Conservation (phyloP, 192 early-diverging fungal species). For the Coemansia sp. region DNA sequence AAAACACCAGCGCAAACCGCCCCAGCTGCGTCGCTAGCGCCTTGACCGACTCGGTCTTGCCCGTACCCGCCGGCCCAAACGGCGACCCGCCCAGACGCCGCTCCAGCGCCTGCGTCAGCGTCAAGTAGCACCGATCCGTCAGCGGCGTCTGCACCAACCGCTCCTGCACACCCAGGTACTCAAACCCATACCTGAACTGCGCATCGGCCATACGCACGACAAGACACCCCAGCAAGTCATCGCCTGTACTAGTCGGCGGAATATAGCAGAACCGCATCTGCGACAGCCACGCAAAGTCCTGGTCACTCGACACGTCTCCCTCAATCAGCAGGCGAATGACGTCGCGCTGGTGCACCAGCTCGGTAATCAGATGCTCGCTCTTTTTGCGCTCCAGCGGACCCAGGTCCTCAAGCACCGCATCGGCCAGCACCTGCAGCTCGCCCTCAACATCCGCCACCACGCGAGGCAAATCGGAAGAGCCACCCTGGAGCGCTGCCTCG, state of each 20-base stretch:
- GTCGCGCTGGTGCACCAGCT: constrained; percentile 98
- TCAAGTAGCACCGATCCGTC: constrained; percentile 98
- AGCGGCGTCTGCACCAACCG: constrained; percentile 98
- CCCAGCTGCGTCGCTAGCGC: constrained; percentile 93
- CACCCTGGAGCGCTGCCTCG: constrained; percentile 66
- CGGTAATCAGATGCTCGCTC: constrained; percentile 97
- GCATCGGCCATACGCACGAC: constrained; percentile 91
- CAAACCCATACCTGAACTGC: constrained; percentile 92
- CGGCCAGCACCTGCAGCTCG: constrained; percentile 83
- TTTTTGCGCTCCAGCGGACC: constrained; percentile 81
- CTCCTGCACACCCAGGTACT: constrained; percentile 96
- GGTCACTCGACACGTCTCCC: constrained; percentile 50
- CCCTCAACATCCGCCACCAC: constrained; percentile 63
- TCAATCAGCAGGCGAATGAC: constrained; percentile 69
- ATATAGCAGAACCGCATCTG: constrained; percentile 94
- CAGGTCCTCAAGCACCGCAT: constrained; percentile 88
- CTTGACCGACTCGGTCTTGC: constrained; percentile 99
- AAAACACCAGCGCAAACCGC: constrained; percentile 97
- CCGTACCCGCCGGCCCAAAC: constrained; percentile 98
- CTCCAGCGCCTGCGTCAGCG: constrained; percentile 95
- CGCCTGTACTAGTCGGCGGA: constrained; percentile 23
- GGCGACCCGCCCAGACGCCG: constrained; percentile 92
- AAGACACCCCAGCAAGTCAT: constrained; percentile 72
- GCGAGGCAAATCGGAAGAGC: constrained; percentile 47
- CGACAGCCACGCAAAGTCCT: constrained; percentile 94